phyloP scores from a whole-genome alignment of 495 filamentous ascomycete species.

The Clavariopsis aquatica region DNA sequence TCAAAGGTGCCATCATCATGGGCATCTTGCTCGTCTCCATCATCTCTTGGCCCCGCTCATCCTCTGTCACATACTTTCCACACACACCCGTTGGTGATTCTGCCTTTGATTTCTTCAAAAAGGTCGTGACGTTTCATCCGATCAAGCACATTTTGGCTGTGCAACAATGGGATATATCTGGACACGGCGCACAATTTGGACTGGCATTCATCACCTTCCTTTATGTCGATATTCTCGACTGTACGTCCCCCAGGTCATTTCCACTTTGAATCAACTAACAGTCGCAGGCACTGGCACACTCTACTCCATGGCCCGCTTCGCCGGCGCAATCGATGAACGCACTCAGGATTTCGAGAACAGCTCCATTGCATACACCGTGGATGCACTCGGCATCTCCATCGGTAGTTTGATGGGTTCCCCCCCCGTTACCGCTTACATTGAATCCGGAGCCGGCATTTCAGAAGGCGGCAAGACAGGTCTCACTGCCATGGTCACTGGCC shows the following conservation, averaged over 20 bases:
- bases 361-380: conserved; percentile 74
- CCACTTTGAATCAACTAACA: not conserved
- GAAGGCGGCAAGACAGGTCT: conserved; percentile 80
- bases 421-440: conserved; percentile 80
- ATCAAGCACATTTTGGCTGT: conserved; percentile 66
- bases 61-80: conserved; percentile 75
- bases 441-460: conserved; percentile 80
- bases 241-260: conserved; percentile 17
- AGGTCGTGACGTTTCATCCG: conserved; percentile 76
- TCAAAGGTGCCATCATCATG: conserved; percentile 78
- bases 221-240: conserved; percentile 81
- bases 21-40: conserved; percentile 80
- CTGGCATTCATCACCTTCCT: conserved; percentile 80
- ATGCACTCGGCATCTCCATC: conserved; percentile 75
- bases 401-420: conserved; percentile 72
- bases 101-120: conserved; percentile 78
- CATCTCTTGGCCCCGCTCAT: conserved; percentile 77
- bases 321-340: conserved; percentile 68
- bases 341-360: conserved; percentile 80
- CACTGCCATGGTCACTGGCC: conserved; percentile 72
- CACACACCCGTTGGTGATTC: conserved; percentile 63
- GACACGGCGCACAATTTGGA: conserved; percentile 68
- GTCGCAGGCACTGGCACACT: conserved; percentile 61
- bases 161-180: conserved; percentile 67
- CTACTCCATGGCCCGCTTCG: conserved; percentile 82